Conservation (phyloP, 176 grass and related monocot species). For the Phoenix dactylifera region DNA sequence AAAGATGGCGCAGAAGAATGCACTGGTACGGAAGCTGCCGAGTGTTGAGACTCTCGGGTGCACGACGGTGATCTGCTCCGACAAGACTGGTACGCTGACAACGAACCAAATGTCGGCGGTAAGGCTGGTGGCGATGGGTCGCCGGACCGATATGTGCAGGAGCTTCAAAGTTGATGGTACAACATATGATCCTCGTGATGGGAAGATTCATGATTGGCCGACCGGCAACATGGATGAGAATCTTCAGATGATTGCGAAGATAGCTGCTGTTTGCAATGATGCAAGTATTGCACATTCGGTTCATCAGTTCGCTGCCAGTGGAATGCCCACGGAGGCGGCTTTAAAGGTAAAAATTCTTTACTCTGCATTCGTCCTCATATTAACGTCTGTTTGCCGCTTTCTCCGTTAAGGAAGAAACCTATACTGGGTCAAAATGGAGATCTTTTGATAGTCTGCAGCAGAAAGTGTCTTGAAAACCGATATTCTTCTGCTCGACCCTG, state of each 20-base stretch:
- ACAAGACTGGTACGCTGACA: conserved; percentile 29
- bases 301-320: conserved; percentile 13
- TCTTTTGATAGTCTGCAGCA: too few relatives aligned
- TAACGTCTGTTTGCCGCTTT: too few relatives aligned
- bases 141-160: neutral
- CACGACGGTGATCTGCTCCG: conserved; percentile 33
- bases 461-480: too few relatives aligned
- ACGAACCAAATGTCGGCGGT: conserved; percentile 36
- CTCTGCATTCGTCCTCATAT: neutral
- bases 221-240: conserved; percentile 18
- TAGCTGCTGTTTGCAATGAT: conserved; percentile 26
- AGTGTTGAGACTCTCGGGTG: conserved; percentile 30
- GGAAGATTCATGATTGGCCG: conserved; percentile 16
- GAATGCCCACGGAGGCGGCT: conserved; percentile 28
- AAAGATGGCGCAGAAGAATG: conserved; percentile 26
- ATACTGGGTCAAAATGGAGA: too few relatives aligned
- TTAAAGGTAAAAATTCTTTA: conserved; percentile 14
- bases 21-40: conserved; percentile 20
- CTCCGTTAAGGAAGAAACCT: too few relatives aligned
- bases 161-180: conserved; percentile 21
- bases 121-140: conserved; percentile 14
- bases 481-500: too few relatives aligned
- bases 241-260: conserved; percentile 17
- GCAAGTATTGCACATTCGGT: conserved; percentile 2
- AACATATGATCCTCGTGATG: conserved; percentile 27